Evolutionary conservation across 805 yeast genomes (phyloP).

Genomic region (Sungouiella blattae): DNA sequence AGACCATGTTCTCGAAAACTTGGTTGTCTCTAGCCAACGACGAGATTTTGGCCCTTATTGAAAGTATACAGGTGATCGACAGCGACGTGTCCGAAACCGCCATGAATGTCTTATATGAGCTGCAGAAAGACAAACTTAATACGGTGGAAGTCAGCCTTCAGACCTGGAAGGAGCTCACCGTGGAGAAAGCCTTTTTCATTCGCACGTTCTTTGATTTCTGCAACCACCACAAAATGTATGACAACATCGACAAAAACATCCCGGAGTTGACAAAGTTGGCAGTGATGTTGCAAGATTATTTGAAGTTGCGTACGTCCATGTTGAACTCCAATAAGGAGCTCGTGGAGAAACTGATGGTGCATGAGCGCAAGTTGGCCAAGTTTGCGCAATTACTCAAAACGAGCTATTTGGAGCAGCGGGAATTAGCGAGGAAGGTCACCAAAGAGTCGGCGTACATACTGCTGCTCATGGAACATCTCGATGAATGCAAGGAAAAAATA

Average conservation of each 20-base stretch:
- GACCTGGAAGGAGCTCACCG: conserved; percentile 66
- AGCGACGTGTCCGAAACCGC: conserved; percentile 67
- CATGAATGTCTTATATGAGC: conserved; percentile 57
- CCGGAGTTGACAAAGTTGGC: conserved; percentile 81
- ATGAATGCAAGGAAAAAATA: conserved; percentile 2
- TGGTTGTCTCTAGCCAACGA: conserved; percentile 73
- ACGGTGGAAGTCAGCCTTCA: conserved; percentile 59
- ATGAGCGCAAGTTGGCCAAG: conserved; percentile 6
- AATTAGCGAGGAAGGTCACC: conserved; percentile 7
- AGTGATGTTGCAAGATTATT: conserved; percentile 50
- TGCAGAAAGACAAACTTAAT: conserved; percentile 59
- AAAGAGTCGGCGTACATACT: conserved; percentile 8
- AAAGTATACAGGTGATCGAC: conserved; percentile 64
- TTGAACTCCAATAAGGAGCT: conserved; percentile 21
- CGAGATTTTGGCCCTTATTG: conserved; percentile 69
- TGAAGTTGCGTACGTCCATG: conserved; percentile 41
- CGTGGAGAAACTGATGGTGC: conserved; percentile 11
- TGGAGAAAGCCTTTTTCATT: conserved; percentile 71
- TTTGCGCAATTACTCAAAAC: conserved; percentile 9
- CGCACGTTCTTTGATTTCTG: conserved; percentile 68
- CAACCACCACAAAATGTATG: conserved; percentile 46
- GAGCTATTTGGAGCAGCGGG: conserved; percentile 8
- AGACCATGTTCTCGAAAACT: conserved; percentile 58
- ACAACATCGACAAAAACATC: conserved; percentile 60
- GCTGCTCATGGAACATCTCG: conserved; percentile 5